phyloP scores from a whole-genome alignment of 2,329 filamentous ascomycete species.

The Xylariales sp. region DNA sequence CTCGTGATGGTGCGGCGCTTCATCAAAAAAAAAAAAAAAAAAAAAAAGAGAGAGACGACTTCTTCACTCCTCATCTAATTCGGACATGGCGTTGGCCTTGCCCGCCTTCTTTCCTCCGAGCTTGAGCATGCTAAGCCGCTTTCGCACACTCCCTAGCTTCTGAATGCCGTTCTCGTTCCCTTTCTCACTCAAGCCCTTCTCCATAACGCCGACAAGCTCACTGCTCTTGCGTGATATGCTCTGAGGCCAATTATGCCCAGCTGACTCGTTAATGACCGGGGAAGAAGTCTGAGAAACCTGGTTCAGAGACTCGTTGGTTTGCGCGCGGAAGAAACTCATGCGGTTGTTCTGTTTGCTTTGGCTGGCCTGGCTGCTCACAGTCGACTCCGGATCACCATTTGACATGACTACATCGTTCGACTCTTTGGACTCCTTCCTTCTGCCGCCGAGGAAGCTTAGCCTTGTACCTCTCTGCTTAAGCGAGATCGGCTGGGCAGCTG shows the following conservation, averaged over 20 bases:
- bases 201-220: conserved; percentile 21
- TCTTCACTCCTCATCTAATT: conserved; percentile 50
- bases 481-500: conserved; percentile 46
- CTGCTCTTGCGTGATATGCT: conserved; percentile 22
- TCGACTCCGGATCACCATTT: conserved; percentile 5
- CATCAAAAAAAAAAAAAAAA: neutral
- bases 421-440: conserved; percentile 38
- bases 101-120: conserved; percentile 64
- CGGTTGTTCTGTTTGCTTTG: conserved; percentile 33
- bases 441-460: conserved; percentile 53
- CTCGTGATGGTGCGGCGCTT: too few relatives aligned
- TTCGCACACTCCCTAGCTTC: conserved; percentile 64
- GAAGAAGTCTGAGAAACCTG: too few relatives aligned
- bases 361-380: conserved; percentile 27
- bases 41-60: too few relatives aligned
- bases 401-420: conserved; percentile 15
- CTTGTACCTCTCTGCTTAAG: conserved; percentile 48
- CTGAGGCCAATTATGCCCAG: conserved; percentile 15
- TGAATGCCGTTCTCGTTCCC: conserved; percentile 31
- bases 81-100: conserved; percentile 51
- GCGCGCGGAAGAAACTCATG: conserved; percentile 41
- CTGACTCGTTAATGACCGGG: conserved; percentile 17
- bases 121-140: conserved; percentile 73
- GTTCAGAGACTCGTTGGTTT: conserved; percentile 27
- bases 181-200: conserved; percentile 20